phyloP scores from a whole-genome alignment of 768 basidiomycete species.

The Mycena chlorophos region DNA sequence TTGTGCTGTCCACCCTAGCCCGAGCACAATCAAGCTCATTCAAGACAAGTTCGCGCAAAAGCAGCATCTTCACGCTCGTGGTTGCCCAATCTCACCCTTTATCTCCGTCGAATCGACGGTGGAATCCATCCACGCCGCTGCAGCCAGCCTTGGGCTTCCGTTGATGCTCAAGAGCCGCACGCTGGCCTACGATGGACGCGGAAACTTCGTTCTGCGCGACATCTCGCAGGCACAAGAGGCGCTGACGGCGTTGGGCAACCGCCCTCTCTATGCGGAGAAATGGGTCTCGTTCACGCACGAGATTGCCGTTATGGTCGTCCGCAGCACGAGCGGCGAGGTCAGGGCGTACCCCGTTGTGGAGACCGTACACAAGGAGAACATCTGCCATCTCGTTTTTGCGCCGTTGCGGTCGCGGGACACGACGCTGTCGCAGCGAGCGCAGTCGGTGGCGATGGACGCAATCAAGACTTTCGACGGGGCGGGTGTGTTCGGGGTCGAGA shows the following conservation, averaged over 20 bases:
- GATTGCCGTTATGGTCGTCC: slow-evolving; percentile 96
- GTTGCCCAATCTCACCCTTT: slow-evolving; percentile 62
- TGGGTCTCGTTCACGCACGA: slow-evolving; percentile 90
- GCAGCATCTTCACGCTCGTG: slow-evolving; percentile 69
- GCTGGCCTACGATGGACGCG: slow-evolving; percentile 92
- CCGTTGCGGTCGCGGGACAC: slow-evolving; percentile 70
- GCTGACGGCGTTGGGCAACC: slow-evolving; percentile 53
- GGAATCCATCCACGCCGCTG: slow-evolving; percentile 54
- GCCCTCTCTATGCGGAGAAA: slow-evolving; percentile 89
- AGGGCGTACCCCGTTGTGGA: slow-evolving; percentile 89
- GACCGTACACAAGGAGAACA: slow-evolving; percentile 90
- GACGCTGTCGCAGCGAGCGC: slow-evolving; percentile 58
- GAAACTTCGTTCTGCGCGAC: slow-evolving; percentile 78
- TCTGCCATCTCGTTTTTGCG: slow-evolving; percentile 90
- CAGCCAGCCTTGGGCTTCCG: slow-evolving; percentile 70
- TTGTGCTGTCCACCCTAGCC: slow-evolving; percentile 68
- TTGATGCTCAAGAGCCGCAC: slow-evolving; percentile 97
- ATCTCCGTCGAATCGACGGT: slow-evolving; percentile 54
- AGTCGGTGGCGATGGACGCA: slow-evolving; percentile 75
- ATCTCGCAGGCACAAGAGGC: slow-evolving; percentile 52
- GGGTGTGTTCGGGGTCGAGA: slow-evolving; percentile 49
- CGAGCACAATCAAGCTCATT: slow-evolving; percentile 79
- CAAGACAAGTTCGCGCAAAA: slow-evolving; percentile 82
- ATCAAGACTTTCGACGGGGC: slow-evolving; percentile 82
- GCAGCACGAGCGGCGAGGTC: slow-evolving; percentile 70